Conservation (phyloP, 208 protist species). For the Crithidia expoeki region DNA sequence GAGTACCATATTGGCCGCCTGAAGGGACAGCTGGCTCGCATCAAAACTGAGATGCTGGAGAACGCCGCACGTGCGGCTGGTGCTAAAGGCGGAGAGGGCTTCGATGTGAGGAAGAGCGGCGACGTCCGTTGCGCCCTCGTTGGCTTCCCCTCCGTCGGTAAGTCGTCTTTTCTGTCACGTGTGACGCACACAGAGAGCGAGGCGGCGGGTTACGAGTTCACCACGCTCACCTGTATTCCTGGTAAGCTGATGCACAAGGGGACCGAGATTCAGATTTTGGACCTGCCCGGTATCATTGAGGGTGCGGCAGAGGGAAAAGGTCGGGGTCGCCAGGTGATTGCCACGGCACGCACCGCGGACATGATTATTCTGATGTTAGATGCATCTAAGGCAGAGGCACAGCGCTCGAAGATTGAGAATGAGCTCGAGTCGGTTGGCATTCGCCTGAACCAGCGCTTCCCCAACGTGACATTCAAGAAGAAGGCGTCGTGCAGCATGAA, state of each 20-base stretch:
- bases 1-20: conserved; percentile 96
- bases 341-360: conserved; percentile 95
- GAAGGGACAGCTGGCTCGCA: conserved; percentile 96
- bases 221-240: conserved; percentile 99
- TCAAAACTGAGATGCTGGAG: conserved; percentile 95
- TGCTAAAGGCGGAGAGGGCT: conserved; percentile 81
- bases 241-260: conserved; percentile 96
- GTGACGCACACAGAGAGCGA: conserved; percentile 96
- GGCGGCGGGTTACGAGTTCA: conserved; percentile 98
- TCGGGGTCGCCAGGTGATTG: conserved; percentile 97
- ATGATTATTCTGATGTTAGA: conserved; percentile 99
- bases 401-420: conserved; percentile 91
- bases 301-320: conserved; percentile 97
- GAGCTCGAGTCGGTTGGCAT: conserved; percentile 97
- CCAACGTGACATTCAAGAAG: conserved; percentile 94
- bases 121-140: conserved; percentile 93
- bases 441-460: conserved; percentile 94
- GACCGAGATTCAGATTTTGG: conserved; percentile 98
- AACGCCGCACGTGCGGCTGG: conserved; percentile 78
- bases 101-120: conserved; percentile 96
- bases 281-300: conserved; percentile 99
- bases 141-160: conserved; percentile 97
- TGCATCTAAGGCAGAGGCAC: conserved; percentile 91
- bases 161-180: conserved; percentile 97
- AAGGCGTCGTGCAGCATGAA: conserved; percentile 94